phyloP scores from a whole-genome alignment of 345 rosid species.

The Brassica carinata region DNA sequence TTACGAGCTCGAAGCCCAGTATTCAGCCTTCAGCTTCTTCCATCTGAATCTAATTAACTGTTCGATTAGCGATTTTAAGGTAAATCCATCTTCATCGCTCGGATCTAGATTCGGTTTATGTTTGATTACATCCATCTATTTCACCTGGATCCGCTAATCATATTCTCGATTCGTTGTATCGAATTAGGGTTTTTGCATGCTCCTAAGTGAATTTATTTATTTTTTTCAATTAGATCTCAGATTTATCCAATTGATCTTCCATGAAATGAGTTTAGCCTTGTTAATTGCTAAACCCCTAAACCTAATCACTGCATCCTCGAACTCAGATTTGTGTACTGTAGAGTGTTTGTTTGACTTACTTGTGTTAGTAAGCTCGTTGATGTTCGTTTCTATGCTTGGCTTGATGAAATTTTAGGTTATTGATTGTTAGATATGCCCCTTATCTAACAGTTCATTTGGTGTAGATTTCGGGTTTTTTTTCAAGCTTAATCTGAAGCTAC shows the following conservation, averaged over 20 bases:
- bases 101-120: not conserved
- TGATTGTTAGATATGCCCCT: not conserved
- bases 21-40: not conserved
- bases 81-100: not conserved
- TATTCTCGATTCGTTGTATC: not conserved
- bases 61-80: constrained; percentile 8
- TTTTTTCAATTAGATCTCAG: not conserved
- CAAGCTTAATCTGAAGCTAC: not conserved
- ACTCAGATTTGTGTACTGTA: not conserved
- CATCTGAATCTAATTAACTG: not conserved
- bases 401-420: not conserved
- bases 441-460: not conserved
- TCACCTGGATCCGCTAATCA: not conserved
- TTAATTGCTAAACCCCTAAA: not conserved
- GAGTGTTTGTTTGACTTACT: not conserved
- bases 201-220: not conserved
- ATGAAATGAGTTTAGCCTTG: not conserved
- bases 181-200: constrained; percentile 25
- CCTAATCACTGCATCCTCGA: not conserved
- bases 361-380: not conserved
- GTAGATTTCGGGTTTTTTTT: not conserved
- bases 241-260: not conserved
- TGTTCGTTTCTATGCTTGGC: not conserved
- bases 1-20: constrained; percentile 6
- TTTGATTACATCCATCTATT: not conserved